A percentile compares a stretch with the other conserved stretches of the same genome.
These are phyloP conservation scores for Stephanodiscus minutulus DNA, from an alignment of 108 stramenopile species.

Conservation along the genomic window DNA sequence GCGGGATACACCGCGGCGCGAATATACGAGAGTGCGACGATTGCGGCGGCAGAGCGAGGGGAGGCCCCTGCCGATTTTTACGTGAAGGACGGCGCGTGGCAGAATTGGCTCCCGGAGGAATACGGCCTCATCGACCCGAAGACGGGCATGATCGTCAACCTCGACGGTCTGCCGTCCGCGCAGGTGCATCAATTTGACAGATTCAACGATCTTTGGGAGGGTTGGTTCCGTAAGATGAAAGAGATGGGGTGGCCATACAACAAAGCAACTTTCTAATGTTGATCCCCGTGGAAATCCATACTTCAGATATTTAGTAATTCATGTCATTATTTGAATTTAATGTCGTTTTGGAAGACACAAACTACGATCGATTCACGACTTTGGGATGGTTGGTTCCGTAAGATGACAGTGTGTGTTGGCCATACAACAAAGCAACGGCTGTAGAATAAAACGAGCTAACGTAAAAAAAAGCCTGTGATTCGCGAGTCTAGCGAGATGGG, in stretches of 20 bases:
- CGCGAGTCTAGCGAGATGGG: too few relatives aligned
- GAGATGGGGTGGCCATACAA: slow-evolving; percentile 26
- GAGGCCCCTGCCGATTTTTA: neutral
- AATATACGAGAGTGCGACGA: slow-evolving; percentile 15
- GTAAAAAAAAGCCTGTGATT: too few relatives aligned
- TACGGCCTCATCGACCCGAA: slow-evolving; percentile 25
- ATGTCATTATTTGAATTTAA: too few relatives aligned
- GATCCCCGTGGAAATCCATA: too few relatives aligned
- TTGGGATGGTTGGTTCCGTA: too few relatives aligned
- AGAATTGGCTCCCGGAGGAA: slow-evolving; percentile 26
- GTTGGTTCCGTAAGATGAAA: slow-evolving; percentile 19
- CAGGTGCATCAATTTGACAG: slow-evolving; percentile 43
- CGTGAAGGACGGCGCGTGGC: slow-evolving; percentile 17
- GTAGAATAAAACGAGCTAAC: too few relatives aligned
- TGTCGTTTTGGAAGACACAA: too few relatives aligned
- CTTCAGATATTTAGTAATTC: too few relatives aligned
- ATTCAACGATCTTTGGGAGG: slow-evolving; percentile 13
- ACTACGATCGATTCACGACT: too few relatives aligned
- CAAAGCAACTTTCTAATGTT: neutral
- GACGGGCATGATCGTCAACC: slow-evolving; percentile 29
- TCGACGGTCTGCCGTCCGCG: slow-evolving; percentile 27
- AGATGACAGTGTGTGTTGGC: too few relatives aligned
- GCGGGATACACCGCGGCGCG: slow-evolving; percentile 37
- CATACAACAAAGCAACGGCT: too few relatives aligned
- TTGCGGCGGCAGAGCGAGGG: neutral